Evolutionary conservation across 2,329 filamentous ascomycete species (phyloP).

Genomic region (Penicillium sp.): DNA sequence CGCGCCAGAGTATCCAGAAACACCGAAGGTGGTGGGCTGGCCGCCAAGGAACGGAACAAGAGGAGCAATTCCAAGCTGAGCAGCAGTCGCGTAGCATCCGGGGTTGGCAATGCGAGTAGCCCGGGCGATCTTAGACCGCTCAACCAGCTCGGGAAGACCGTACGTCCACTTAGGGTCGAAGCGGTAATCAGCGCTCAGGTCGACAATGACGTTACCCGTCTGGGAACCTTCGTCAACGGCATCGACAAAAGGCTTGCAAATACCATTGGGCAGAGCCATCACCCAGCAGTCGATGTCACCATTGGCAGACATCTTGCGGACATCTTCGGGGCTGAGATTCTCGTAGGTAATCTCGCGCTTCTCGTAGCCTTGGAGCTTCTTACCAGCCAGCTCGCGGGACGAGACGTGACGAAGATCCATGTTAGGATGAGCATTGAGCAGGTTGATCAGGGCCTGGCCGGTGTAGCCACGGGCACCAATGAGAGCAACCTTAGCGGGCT

Average conservation of each 20-base stretch:
- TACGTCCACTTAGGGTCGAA: conserved; percentile 83
- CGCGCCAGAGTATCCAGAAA: conserved; percentile 88
- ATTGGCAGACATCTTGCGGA: conserved; percentile 71
- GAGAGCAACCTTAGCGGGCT: conserved; percentile 69
- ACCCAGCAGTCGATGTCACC: conserved; percentile 92
- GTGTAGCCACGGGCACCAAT: conserved; percentile 93
- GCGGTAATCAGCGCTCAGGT: conserved; percentile 92
- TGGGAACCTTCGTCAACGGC: conserved; percentile 66
- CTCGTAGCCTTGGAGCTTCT: conserved; percentile 78
- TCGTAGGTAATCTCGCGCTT: conserved; percentile 91
- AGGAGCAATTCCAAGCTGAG: conserved; percentile 80
- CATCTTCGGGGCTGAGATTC: conserved; percentile 77
- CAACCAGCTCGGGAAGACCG: conserved; percentile 75
- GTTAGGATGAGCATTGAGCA: conserved; percentile 78
- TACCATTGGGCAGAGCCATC: conserved; percentile 90
- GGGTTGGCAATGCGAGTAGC: conserved; percentile 82
- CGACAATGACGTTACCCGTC: conserved; percentile 68
- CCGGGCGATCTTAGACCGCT: conserved; percentile 64
- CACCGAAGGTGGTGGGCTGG: conserved; percentile 75
- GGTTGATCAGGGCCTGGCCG: conserved; percentile 76
- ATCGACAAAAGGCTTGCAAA: conserved; percentile 88
- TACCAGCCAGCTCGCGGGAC: conserved; percentile 80
- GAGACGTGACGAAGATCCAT: conserved; percentile 88
- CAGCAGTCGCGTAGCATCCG: conserved; percentile 88
- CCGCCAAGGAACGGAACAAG: conserved; percentile 69